Base-by-base conservation (phyloP, 352 stramenopile species). In the Pseudoperonospora humuli region DNA sequence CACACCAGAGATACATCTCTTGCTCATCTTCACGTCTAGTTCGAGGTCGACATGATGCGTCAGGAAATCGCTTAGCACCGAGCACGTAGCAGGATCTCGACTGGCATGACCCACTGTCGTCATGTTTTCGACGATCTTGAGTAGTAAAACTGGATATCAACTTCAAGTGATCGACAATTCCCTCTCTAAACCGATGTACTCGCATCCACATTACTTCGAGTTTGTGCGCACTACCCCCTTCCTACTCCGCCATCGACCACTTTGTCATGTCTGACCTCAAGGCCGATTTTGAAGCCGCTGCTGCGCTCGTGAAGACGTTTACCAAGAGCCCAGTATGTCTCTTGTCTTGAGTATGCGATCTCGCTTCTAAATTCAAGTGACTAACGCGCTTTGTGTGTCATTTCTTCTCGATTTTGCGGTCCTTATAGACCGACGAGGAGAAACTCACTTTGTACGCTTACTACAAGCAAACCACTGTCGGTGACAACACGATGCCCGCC, bases 381-480 rank as follows among this genome's bases (percentile, higher is more conserved):
- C 27, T 1, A 13, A 2, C n/a, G n/a, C n/a, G n/a, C n/a, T n/a
- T n/a, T 26, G 13, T 40, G 34, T 28, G 37, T 46, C 15, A 29
- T 42, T 14, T 39, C 27, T 27, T 24, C 18, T 52, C n/a, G 44
- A 27, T 36, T n/a, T 45, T 28, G 26, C n/a, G 19, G 17, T 7
- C 3, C 14, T 26, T 7, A 23, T 42, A 80, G 55, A 61, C 59
- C n/a, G 92, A 95, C 78, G 80, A 91, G 38, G 80, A 95, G 59
- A 94, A 95, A 73, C 79, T 95, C 48, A 63, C 68, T 21, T 60
- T 95, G 37, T 95, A 95, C 72, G 73, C 77, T n/a, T 73, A 78
- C 57, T 95, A 76, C 79, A 95, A 95, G 77, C 84, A 95, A 64
- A 81, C 80, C 34, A 95, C 78, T 8, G 58, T 86, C 18, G 84